Evolutionary conservation across 2,329 filamentous ascomycete genomes (phyloP).

Genomic region (Parafenestella ontariensis): DNA sequence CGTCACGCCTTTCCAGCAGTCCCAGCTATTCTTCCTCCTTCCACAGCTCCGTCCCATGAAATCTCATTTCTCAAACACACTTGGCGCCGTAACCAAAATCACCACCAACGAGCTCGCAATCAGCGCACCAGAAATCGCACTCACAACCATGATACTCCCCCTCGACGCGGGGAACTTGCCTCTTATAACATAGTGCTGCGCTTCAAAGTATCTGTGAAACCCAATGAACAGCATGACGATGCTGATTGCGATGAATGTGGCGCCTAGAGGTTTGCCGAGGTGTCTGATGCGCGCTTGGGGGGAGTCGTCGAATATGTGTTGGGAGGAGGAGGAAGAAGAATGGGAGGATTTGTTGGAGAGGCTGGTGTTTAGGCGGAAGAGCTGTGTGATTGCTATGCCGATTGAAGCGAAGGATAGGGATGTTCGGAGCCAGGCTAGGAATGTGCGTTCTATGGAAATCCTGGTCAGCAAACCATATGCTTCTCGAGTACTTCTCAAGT

Average conservation of each 20-base stretch:
- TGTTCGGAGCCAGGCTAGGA: constrained; percentile 84
- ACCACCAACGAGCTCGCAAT: constrained; percentile 67
- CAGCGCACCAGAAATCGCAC: constrained; percentile 66
- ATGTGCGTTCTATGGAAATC: constrained; percentile 72
- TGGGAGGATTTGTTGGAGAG: constrained; percentile 42
- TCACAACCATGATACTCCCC: constrained; percentile 75
- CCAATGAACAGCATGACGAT: constrained; percentile 78
- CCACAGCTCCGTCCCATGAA: not conserved
- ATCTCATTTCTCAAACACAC: constrained; percentile 52
- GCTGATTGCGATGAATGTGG: constrained; percentile 77
- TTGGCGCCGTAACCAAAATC: constrained; percentile 62
- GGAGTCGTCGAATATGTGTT: constrained; percentile 19
- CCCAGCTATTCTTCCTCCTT: not conserved
- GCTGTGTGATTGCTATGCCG: constrained; percentile 82
- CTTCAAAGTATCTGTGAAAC: constrained; percentile 79
- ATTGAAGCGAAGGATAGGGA: constrained; percentile 83
- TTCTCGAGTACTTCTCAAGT: too few species aligned
- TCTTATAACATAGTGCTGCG: constrained; percentile 78
- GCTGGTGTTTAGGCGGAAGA: constrained; percentile 81
- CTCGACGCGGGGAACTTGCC: constrained; percentile 82
- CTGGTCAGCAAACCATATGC: not conserved
- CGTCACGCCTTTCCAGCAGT: not conserved
- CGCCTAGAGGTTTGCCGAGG: constrained; percentile 58
- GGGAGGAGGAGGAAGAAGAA: constrained; percentile 2
- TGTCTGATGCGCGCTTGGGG: constrained; percentile 32